Base-by-base conservation (phyloP, 2,329 filamentous ascomycete genomes). In the Sordariomycetes sp. region DNA sequence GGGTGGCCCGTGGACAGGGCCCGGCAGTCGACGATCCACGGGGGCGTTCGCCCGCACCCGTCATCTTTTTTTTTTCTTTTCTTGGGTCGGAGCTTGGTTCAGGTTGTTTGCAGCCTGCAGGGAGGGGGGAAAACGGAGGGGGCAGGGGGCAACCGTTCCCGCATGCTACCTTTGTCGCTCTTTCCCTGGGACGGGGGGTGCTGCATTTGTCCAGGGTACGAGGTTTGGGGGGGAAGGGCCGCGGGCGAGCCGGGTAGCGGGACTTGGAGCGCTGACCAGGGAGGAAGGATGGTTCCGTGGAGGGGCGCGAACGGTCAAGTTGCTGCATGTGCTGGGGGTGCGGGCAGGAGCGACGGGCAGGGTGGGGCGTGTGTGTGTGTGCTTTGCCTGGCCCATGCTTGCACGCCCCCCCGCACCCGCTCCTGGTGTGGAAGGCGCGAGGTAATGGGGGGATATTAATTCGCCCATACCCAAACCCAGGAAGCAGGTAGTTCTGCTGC, bases 81-180 rank as follows among this genome's bases (percentile, higher is more conserved):
- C 10, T 14, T 11, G 48, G 55, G 37, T 50, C 16, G 28, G 28
- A 56, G 54, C 24, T 56, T 40, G 55, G 48, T 57, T 53, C 55
- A 57, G 46, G 46, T 40, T 57, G 55, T 53, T 53, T 53, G 55
- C 46, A 40, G 55, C 46, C 55, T 24, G 46, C 46, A 22, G 7
- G n/a, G 8, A 46, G 10, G 18, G 11, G 18, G 20, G n/a, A 22
- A 24, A 24, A 24, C 46, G 46, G 46, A 11, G 46, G 46, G 46
- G 46, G 11, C n/a, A 22, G n/a, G 46, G 20, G 20, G 20, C 37
- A n/a, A 46, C 16, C 40, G 40, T 46, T 46, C 40, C 40, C 40
- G 40, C 14, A 18, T n/a, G 16, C 22, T 24, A 11, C 20, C 22
- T 20, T 50, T 12, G 11, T 24, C 20, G 11, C 14, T 50, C 22